Evolutionary conservation across 1,284 basidiomycete genomes (phyloP), one percentile per base, ranked within the genome.

Genomic region (Megacollybia platyphylla): DNA sequence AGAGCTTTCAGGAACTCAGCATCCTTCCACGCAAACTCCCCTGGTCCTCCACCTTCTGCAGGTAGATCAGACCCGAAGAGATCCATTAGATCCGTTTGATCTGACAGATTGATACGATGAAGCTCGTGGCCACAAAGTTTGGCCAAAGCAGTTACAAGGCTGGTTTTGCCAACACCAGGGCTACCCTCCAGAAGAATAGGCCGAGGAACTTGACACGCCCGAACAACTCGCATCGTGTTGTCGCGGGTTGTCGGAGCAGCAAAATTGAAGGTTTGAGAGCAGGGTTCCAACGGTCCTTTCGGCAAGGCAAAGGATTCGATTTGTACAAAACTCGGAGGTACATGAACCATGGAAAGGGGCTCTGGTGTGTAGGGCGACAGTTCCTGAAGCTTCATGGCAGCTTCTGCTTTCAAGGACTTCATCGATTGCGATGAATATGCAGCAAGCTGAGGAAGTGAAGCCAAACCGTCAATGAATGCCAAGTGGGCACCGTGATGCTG

Each of bases 81-180:
- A 56, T 99, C 96, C 43, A 91, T 81, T 11, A 98, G 73, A 59
- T 99, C 96, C 0, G 96, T 98, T 63, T 99, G 96, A 55, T 98
- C 96, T 4, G 97, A 98, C 30, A 99, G 65, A 62, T 99, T 99
- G 72, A 99, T 96, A n/a, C 97, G 83, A 56, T 83, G 89, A 10
- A 99, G 71, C 26, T 72, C 63, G 54, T 91, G 79, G 9, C 90
- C 87, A 15, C 85, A 71, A 6, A 86, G 65, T 46, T 79, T 80
- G 13, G 93, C 91, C 2, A 99, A 68, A 3, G 96, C 93, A 10
- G 82, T 74, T 44, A 99, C 71, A 4, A 99, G 71, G 57, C 89
- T 96, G 0, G 97, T 99, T 66, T 99, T 99, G 4, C 97, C 96
- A n/a, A 98, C 96, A 2, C 96, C 96, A 4, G 97, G 97, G 58